Evolutionary conservation across 1,284 basidiomycete genomes (phyloP).

Genomic region (Ustilago curta): DNA sequence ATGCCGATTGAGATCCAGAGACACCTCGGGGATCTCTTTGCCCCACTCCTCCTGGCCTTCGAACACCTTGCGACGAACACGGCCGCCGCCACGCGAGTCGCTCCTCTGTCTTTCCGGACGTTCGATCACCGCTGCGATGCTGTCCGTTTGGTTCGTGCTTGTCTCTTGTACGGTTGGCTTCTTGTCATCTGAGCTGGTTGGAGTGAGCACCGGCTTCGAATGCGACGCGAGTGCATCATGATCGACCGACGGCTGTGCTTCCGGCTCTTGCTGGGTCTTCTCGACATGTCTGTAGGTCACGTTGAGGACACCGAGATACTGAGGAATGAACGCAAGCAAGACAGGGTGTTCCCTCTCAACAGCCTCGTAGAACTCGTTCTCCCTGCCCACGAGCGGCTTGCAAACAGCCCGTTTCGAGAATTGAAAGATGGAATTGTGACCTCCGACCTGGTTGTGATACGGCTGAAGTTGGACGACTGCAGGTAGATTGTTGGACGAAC

Average conservation of each 20-base stretch:
- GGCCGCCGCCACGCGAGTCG: conserved; percentile 19
- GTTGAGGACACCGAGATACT: conserved; percentile 97
- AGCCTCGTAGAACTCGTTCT: conserved; percentile 98
- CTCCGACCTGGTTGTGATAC: conserved; percentile 97
- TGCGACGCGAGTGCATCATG: conserved; percentile 1
- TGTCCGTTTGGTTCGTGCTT: neutral
- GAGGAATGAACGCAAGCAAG: conserved; percentile 90
- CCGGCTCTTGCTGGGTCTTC: conserved; percentile 11
- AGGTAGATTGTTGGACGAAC: conserved; percentile 33
- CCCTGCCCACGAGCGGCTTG: conserved; percentile 96
- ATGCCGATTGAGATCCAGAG: conserved; percentile 90
- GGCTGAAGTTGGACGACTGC: conserved; percentile 85
- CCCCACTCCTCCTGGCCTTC: conserved; percentile 62
- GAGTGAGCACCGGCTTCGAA: neutral
- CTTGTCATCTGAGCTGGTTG: neutral
- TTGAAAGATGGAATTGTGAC: conserved; percentile 96
- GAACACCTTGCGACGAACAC: conserved; percentile 60
- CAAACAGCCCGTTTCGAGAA: conserved; percentile 98
- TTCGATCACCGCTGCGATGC: neutral
- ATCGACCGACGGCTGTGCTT: neutral
- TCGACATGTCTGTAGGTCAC: conserved; percentile 79
- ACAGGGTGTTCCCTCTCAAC: conserved; percentile 92
- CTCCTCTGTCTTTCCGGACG: conserved; percentile 12
- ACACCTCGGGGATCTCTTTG: conserved; percentile 76
- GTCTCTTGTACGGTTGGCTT: neutral